A percentile compares a stretch with the other conserved stretches of the same genome.
Conservation (phyloP, 169 alveolate species). For the Toxoplasma gondii region DNA sequence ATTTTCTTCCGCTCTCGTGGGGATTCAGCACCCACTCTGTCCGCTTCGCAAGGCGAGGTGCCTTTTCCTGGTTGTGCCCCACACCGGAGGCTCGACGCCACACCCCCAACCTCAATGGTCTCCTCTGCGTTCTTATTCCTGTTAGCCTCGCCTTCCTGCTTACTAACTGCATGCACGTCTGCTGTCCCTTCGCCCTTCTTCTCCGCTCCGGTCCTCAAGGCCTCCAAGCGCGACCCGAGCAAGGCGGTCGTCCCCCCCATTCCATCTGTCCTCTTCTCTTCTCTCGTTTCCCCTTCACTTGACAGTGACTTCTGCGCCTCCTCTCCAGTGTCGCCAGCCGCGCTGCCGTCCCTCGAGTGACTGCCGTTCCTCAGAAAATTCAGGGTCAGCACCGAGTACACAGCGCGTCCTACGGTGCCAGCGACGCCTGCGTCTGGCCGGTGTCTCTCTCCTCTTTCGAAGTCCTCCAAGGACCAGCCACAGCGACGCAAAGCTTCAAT, state of each 20-base stretch:
- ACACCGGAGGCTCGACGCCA: too few species aligned
- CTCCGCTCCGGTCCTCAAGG: background rate
- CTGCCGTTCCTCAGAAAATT: background rate
- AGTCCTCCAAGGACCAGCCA: slow-evolving; percentile 66
- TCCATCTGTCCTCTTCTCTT: background rate
- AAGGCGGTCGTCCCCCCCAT: background rate
- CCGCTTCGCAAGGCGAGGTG: background rate
- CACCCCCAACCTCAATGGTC: background rate
- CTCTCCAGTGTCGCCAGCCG: background rate
- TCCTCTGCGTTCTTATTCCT: background rate
- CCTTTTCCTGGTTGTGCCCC: too few species aligned
- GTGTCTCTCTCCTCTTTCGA: slow-evolving; percentile 46
- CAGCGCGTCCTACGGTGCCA: background rate
- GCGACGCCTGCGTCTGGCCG: background rate
- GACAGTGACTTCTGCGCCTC: background rate
- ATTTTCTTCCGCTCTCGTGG: background rate
- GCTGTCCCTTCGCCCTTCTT: background rate
- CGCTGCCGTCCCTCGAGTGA: background rate
- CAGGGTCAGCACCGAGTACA: slow-evolving; percentile 1
- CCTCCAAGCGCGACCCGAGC: background rate
- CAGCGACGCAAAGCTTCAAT: slow-evolving; percentile 61
- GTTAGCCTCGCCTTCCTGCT: background rate
- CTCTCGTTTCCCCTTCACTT: background rate
- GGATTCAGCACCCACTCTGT: background rate
- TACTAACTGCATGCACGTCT: background rate